Evolutionary conservation across 768 basidiomycete genomes (phyloP), one percentile per base, ranked within the genome.

Genomic region (Lactarius indigo): DNA sequence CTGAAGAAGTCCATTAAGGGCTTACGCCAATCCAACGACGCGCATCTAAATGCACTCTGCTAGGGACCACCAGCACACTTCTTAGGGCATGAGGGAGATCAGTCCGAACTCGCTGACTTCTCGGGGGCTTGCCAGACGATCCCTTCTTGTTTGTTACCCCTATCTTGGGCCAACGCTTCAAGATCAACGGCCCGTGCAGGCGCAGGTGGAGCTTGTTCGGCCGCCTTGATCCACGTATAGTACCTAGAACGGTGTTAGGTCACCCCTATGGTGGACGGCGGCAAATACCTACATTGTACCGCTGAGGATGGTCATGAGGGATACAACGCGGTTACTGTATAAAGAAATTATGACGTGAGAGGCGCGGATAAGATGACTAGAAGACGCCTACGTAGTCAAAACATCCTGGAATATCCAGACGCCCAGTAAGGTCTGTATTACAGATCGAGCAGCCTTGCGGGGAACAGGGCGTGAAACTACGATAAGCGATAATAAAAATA

Each of bases 401-500:
- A 90, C 69, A 73, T 96, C 93, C 6, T 80, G 78, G 75, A 94
- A 94, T 20, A 92, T 77, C 82, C 83, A 87, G 26, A 92, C 88
- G 8, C 91, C 91, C 28, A 94, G 78, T 42, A 92, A 77, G 18
- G 91, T 93, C 75, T 96, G 93, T 28, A 96, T 79, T 23, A 94
- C 93, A 8, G 91, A 91, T 64, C 90, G 83, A 9, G 89, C 89
- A 33, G 92, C 89, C 91, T 90, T 54, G 18, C 20, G 39, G 17
- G 35, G 33, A 10, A 26, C 30, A 39, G 30, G 15, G 30, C 15
- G 28, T 61, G 18, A 61, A 26, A 44, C 31, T 39, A 26, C 20
- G 28, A 13, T 50, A 35, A 17, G 30, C 18, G 9, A n/a, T 31
- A 33, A 56, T 63, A 17, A 44, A 37, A 37, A 62, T 1, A 35